phyloP scores from a whole-genome alignment of 164 flowering plant species.

The Chimonanthus salicifolius region DNA sequence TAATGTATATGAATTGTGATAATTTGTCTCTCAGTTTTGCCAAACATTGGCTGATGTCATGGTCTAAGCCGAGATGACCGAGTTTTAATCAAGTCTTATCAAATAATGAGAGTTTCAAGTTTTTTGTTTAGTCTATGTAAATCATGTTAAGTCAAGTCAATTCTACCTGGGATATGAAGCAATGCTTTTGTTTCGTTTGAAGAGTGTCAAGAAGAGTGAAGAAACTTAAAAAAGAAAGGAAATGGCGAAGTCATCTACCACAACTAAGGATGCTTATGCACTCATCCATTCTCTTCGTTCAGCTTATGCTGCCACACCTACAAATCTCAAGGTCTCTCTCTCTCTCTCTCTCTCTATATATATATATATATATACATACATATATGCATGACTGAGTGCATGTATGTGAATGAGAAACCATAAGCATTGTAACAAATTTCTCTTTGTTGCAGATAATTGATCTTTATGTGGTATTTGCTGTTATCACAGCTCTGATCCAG shows the following conservation, averaged over 20 bases:
- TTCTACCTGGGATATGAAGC: too few species aligned
- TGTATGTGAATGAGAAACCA: not conserved
- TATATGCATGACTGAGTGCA: not conserved
- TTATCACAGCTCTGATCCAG: conserved; percentile 77
- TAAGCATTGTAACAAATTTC: conserved; percentile 5
- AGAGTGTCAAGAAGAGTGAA: too few species aligned
- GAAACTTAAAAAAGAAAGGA: not conserved
- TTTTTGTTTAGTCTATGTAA: too few species aligned
- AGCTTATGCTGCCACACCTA: conserved; percentile 72
- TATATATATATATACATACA: too few species aligned
- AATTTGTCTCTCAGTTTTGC: too few species aligned
- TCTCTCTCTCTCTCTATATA: conserved; percentile 14
- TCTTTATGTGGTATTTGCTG: conserved; percentile 70
- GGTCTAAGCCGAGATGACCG: too few species aligned
- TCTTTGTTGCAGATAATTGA: conserved; percentile 61
- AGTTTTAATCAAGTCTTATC: too few species aligned
- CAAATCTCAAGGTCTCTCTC: conserved; percentile 56
- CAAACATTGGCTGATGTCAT: too few species aligned
- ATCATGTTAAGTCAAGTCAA: too few species aligned
- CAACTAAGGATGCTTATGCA: conserved; percentile 13
- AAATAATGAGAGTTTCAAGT: too few species aligned
- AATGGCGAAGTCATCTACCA: conserved; percentile 3
- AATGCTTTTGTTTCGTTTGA: too few species aligned
- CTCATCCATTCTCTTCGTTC: conserved; percentile 50
- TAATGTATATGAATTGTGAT: too few species aligned